Evolutionary conservation across 2,329 filamentous ascomycete genomes (phyloP).

Genomic region (Trichophyton mentagrophytes): DNA sequence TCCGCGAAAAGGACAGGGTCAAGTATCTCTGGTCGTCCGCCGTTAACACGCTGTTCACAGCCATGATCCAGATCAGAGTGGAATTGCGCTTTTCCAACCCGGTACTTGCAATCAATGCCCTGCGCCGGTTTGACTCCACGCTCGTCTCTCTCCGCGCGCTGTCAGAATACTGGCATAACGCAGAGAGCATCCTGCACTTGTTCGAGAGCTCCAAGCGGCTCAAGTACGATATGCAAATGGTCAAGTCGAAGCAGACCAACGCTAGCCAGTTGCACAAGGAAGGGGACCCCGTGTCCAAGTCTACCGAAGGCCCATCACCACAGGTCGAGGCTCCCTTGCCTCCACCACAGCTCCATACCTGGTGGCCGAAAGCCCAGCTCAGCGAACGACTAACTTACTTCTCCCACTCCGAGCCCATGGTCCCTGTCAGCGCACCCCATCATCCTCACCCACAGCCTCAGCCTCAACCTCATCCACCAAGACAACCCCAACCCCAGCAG

Average conservation of each 20-base stretch:
- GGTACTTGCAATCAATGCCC: constrained; percentile 33
- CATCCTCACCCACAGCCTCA: neutral
- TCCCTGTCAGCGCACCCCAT: constrained; percentile 2
- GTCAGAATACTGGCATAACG: constrained; percentile 33
- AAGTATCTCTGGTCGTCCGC: constrained; percentile 35
- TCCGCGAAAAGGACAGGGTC: constrained; percentile 30
- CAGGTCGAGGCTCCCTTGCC: constrained; percentile 7
- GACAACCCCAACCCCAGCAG: neutral
- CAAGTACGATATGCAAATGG: constrained; percentile 29
- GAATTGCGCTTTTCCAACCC: constrained; percentile 36
- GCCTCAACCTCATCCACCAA: neutral
- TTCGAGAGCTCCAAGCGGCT: constrained; percentile 34
- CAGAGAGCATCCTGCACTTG: constrained; percentile 31
- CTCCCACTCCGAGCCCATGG: constrained; percentile 3
- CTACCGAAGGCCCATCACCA: constrained; percentile 2
- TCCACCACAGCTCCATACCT: constrained; percentile 6
- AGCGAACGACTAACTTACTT: constrained; percentile 12
- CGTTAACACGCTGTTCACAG: constrained; percentile 34
- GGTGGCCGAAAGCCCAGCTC: constrained; percentile 5
- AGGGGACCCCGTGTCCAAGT: constrained; percentile 7
- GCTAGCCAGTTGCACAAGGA: constrained; percentile 14
- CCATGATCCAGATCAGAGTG: constrained; percentile 36
- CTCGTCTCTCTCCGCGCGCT: constrained; percentile 31
- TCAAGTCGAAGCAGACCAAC: constrained; percentile 23
- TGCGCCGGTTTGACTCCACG: constrained; percentile 33